phyloP scores from a whole-genome alignment of 805 yeast species.

The Barnettozyma wickerhamii region DNA sequence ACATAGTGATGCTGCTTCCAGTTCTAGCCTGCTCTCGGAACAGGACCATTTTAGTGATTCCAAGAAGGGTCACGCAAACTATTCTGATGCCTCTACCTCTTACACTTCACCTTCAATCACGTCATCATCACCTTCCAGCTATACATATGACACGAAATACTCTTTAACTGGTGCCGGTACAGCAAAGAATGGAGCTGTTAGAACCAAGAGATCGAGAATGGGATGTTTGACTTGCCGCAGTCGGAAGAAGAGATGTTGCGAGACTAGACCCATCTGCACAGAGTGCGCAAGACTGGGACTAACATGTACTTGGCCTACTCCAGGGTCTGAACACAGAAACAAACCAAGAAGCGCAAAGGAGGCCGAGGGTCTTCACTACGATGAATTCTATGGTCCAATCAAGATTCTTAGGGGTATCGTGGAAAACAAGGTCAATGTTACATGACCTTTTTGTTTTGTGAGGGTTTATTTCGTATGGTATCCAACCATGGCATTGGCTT shows the following conservation, averaged over 20 bases:
- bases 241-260: constrained; percentile 77
- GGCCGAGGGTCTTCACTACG: constrained; percentile 49
- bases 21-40: background rate
- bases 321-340: constrained; percentile 46
- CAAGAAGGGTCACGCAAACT: background rate
- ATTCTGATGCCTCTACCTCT: background rate
- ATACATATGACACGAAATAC: constrained; percentile 2
- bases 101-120: constrained; percentile 2
- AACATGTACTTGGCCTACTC: constrained; percentile 69
- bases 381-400: constrained; percentile 52
- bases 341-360: constrained; percentile 46
- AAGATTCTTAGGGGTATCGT: constrained; percentile 62
- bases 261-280: constrained; percentile 57
- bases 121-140: background rate
- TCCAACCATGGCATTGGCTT: too few species aligned
- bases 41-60: background rate
- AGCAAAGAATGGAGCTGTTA: constrained; percentile 6
- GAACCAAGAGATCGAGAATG: constrained; percentile 48
- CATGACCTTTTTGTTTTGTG: too few species aligned
- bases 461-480: too few species aligned
- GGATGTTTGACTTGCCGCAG: constrained; percentile 79
- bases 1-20: background rate
- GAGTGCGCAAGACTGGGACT: constrained; percentile 65
- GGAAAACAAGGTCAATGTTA: constrained; percentile 34
- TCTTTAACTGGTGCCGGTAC: constrained; percentile 8